A percentile compares a stretch with the other conserved stretches of the same genome.
Conservation (phyloP, 805 yeast species). For the Yamadazyma sp. region DNA sequence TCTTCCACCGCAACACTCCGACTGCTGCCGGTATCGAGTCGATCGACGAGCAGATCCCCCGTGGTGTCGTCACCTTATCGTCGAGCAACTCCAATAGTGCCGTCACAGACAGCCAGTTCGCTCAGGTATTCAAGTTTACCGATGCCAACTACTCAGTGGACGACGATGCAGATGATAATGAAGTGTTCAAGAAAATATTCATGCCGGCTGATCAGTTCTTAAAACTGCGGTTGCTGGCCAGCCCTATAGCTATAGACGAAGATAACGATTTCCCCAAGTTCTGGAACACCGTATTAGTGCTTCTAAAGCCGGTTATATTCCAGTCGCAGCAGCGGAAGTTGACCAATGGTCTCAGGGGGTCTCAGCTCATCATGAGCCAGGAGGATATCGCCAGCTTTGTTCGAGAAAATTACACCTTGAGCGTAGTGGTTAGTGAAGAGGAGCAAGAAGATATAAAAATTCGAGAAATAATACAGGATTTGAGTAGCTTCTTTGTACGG, state of each 20-base stretch:
- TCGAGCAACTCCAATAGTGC: constrained; percentile 36
- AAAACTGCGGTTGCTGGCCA: constrained; percentile 19
- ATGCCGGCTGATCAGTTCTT: constrained; percentile 37
- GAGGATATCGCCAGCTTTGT: constrained; percentile 30
- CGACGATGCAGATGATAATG: constrained; percentile 22
- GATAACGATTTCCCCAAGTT: constrained; percentile 16
- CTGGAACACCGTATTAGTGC: constrained; percentile 18
- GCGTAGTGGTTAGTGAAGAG: constrained; percentile 9
- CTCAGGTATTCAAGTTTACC: constrained; percentile 34
- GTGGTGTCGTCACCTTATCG: constrained; percentile 28
- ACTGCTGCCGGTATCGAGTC: constrained; percentile 5
- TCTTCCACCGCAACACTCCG: constrained; percentile 31
- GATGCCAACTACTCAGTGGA: constrained; percentile 30
- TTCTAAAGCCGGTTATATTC: constrained; percentile 25
- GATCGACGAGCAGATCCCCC: constrained; percentile 14
- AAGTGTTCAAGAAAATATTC: constrained; percentile 29
- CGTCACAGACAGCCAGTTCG: constrained; percentile 30
- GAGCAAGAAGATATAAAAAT: constrained; percentile 23
- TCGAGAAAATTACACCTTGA: constrained; percentile 9
- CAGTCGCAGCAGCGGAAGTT: constrained; percentile 26
- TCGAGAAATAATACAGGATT: constrained; percentile 31
- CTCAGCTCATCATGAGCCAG: constrained; percentile 25
- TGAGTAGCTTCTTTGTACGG: constrained; percentile 24
- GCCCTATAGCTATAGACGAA: constrained; percentile 16
- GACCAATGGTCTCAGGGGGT: constrained; percentile 22